Base-by-base conservation (phyloP, 164 flowering plant species). In the Tinospora cordifolia region DNA sequence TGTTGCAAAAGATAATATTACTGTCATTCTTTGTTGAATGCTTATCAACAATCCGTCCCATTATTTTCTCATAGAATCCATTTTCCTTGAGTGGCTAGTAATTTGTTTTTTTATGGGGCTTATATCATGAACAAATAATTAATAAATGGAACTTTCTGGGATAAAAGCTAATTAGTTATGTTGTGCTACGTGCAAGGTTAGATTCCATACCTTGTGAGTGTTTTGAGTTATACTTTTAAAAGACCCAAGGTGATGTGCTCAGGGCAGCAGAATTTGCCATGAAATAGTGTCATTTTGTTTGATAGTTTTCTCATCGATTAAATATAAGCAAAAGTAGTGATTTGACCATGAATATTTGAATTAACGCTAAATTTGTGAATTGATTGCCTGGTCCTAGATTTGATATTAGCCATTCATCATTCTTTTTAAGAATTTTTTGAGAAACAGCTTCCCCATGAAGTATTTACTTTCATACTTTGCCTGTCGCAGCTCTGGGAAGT, bases 401-500 rank as follows among this genome's bases (percentile, higher is more conserved):
- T 6, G 21, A n/a, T 17, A 51, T 15, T 51, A 8, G 6, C 59
- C n/a, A n/a, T n/a, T n/a, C n/a, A n/a, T n/a, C 15, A 51, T 4
- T 44, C 47, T 44, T 30, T 63, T 63, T 34, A 15, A 60, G 34
- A 60, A 36, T 15, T 36, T 57, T 24, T 41, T 21, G 6, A 41
- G 57, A 15, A 26, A 15, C 25, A 9, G 19, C 15, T 70, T 27
- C 26, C 2, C 59, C 24, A 11, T 14, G 11, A 6, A 54, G 21
- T 30, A 69, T 24, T 51, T 3, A 46, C 54, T 54, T 54, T 72
- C 24, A 27, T 40, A 12, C 2, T 27, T 65, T 77, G 57, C 30
- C 25, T 66, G 21, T 75, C 78, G 72, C 81, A 91, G 97, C 79
- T 91, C 97, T 78, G 88, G 91, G 14, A 89, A 83, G 72, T 91